phyloP scores from a whole-genome alignment of 352 stramenopile genomes.

The Pythium dissotocum region DNA sequence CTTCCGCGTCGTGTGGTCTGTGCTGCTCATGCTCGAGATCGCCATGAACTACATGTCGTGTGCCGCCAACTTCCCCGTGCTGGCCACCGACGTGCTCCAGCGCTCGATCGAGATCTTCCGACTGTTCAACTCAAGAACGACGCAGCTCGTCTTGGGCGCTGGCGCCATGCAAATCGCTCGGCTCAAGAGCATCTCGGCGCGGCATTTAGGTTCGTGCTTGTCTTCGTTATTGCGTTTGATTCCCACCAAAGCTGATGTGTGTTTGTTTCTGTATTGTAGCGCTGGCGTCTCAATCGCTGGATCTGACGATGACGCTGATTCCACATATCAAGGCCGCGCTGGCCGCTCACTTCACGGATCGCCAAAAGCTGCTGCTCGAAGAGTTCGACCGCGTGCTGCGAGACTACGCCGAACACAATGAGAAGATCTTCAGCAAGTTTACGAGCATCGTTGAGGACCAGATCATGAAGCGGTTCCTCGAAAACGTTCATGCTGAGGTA shows the following conservation, averaged over 20 bases:
- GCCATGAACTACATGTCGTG: conserved; percentile 95
- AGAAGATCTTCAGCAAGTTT: conserved; percentile 98
- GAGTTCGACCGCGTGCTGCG: conserved; percentile 95
- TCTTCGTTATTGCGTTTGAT: background rate
- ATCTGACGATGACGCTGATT: conserved; percentile 93
- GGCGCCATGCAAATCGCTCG: conserved; percentile 95
- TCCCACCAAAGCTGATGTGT: background rate
- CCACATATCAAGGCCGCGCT: conserved; percentile 95
- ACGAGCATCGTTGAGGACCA: conserved; percentile 96
- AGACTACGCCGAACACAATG: conserved; percentile 95
- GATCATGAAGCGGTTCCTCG: conserved; percentile 93
- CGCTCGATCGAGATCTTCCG: conserved; percentile 92
- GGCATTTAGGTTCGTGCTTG: conserved; percentile 83
- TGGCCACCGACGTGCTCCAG: conserved; percentile 93
- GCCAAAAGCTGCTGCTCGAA: conserved; percentile 95
- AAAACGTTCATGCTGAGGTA: conserved; percentile 73
- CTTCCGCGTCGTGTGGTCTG: conserved; percentile 96
- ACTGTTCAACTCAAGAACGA: conserved; percentile 96
- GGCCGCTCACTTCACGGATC: conserved; percentile 92
- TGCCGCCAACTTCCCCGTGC: conserved; percentile 91
- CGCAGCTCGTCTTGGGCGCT: conserved; percentile 95
- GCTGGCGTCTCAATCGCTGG: conserved; percentile 94
- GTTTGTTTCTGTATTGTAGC: conserved; percentile 37
- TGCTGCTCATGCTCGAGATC: conserved; percentile 94
- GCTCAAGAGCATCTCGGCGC: conserved; percentile 96